These are phyloP conservation scores for Picochlorum sp. DNA, from an alignment of 139 green algal genomes.

Conservation along the genomic window DNA sequence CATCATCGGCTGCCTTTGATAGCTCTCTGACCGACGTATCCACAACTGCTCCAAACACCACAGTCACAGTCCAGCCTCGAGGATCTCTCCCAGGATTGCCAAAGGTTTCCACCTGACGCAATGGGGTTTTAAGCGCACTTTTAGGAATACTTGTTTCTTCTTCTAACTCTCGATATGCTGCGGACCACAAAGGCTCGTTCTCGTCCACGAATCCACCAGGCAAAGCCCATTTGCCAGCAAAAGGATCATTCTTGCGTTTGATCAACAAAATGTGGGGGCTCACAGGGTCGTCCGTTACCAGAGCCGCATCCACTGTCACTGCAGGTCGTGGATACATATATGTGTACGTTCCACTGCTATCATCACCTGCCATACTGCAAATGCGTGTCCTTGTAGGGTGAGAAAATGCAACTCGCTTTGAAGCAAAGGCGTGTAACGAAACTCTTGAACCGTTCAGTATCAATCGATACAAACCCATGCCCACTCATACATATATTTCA, in stretches of 20 bases:
- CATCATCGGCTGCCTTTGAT: conserved; percentile 60
- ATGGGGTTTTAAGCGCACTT: conserved; percentile 4
- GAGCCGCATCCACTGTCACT: conserved; percentile 32
- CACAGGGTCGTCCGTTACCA: conserved; percentile 8
- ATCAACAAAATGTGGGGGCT: conserved; percentile 26
- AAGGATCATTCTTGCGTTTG: conserved; percentile 26
- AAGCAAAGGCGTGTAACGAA: too few relatives aligned
- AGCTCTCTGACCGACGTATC: conserved; percentile 33
- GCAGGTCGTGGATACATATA: conserved; percentile 28
- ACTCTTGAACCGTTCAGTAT: too few relatives aligned
- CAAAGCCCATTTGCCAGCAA: conserved; percentile 60
- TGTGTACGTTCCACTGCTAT: background rate
- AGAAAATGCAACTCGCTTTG: background rate
- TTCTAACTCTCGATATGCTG: conserved; percentile 70
- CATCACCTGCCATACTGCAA: background rate
- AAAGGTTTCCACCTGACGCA: conserved; percentile 69
- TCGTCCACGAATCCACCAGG: conserved; percentile 86
- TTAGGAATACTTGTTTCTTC: conserved; percentile 76
- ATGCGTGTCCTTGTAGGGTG: background rate
- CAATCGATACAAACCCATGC: too few relatives aligned
- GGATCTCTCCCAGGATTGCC: conserved; percentile 76
- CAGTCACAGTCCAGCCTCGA: conserved; percentile 70
- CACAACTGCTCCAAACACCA: conserved; percentile 72
- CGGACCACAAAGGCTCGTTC: conserved; percentile 56
- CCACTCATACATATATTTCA: too few relatives aligned